A percentile compares a stretch with the other conserved stretches of the same genome.
Evolutionary conservation across 345 rosid genomes (phyloP).

Genomic region (Citrus sp.): DNA sequence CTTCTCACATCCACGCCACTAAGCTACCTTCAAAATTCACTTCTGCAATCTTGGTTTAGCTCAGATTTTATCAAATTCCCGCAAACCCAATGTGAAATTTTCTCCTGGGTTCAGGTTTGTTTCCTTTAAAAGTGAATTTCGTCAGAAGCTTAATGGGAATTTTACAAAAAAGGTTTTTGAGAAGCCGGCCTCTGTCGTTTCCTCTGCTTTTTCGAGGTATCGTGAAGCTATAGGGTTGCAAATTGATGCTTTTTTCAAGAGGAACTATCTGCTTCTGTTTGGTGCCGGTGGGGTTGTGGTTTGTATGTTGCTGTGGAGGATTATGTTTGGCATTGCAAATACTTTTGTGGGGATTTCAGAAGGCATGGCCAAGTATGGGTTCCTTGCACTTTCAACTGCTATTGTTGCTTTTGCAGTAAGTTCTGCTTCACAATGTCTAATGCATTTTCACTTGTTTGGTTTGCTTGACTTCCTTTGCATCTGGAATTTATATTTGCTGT

Average conservation of each 20-base stretch:
- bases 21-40: constrained; percentile 33
- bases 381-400: constrained; percentile 89
- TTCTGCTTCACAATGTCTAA: background rate
- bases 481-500: background rate
- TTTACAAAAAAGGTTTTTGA: constrained; percentile 47
- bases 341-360: constrained; percentile 82
- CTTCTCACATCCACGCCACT: constrained; percentile 19
- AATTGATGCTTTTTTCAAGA: constrained; percentile 70
- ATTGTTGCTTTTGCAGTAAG: constrained; percentile 87
- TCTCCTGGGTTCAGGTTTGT: constrained; percentile 43
- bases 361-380: constrained; percentile 91
- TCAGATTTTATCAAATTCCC: constrained; percentile 21
- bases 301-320: constrained; percentile 77
- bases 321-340: constrained; percentile 86
- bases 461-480: background rate
- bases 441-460: background rate
- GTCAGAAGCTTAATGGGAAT: constrained; percentile 31
- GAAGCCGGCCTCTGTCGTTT: constrained; percentile 50
- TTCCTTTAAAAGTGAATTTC: constrained; percentile 32
- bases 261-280: constrained; percentile 56
- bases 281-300: constrained; percentile 66
- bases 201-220: constrained; percentile 55
- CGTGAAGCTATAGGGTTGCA: constrained; percentile 74
- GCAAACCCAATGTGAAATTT: constrained; percentile 21
- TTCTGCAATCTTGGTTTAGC: constrained; percentile 28